Percentiles rank a stretch among this genome's conserved stretches.
Conservation (phyloP, 2,329 filamentous ascomycete genomes). For the Neofusicoccum sp. region DNA sequence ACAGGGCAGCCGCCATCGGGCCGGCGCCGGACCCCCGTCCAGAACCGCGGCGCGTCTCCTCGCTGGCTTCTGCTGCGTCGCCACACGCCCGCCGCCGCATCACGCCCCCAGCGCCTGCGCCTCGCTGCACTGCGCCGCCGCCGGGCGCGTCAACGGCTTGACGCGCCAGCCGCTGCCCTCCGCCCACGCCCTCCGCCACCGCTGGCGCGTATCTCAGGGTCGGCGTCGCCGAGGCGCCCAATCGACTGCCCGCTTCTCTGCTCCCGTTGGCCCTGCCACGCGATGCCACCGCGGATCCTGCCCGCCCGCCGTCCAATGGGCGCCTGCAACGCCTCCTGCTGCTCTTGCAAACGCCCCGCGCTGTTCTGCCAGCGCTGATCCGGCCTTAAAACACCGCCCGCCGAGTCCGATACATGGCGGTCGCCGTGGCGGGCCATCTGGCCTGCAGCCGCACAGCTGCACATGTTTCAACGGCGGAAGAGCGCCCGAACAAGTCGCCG, state of each 20-base stretch:
- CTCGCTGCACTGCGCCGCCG: no score
- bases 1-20: no score
- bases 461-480: not conserved
- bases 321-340: not conserved
- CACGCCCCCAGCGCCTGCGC: not conserved
- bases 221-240: slow-evolving; percentile 9
- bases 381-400: not conserved
- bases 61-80: not conserved
- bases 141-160: not conserved
- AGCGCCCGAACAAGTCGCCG: not conserved
- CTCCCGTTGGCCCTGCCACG: not conserved
- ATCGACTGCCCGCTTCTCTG: not conserved
- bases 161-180: slow-evolving; percentile 14
- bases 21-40: not conserved
- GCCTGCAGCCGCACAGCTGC: not conserved
- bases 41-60: not conserved
- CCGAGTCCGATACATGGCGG: not conserved
- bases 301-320: not conserved
- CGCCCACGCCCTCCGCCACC: not conserved
- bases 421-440: not conserved
- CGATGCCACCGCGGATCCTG: not conserved
- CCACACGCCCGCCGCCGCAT: not conserved
- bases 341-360: not conserved
- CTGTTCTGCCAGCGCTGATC: not conserved
- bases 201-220: not conserved